Conservation (phyloP, 164 flowering plant genomes). For the Warburgia ugandensis region DNA sequence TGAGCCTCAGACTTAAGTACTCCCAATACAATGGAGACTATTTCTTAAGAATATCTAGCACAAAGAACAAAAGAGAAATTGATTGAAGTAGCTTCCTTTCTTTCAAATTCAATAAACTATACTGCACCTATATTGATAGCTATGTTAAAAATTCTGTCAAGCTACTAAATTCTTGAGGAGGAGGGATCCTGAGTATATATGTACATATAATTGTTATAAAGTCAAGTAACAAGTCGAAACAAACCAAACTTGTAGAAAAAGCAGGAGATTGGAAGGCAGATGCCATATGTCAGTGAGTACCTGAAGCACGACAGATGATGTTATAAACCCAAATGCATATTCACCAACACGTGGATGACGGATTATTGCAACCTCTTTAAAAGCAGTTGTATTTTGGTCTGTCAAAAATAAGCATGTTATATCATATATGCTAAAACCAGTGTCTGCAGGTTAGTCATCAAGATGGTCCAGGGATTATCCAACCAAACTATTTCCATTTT, state of each 20-base stretch:
- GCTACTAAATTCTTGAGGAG: too few species aligned
- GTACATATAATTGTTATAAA: background rate
- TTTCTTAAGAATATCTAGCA: too few species aligned
- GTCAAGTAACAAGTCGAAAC: background rate
- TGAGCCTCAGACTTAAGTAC: too few species aligned
- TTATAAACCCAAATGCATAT: conserved; percentile 87
- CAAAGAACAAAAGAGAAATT: too few species aligned
- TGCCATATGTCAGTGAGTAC: too few species aligned
- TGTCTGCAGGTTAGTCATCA: background rate
- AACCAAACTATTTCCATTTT: too few species aligned
- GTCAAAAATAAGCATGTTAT: conserved; percentile 5
- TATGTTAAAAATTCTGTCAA: too few species aligned
- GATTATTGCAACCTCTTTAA: conserved; percentile 83
- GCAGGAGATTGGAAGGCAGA: background rate
- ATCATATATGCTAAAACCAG: background rate
- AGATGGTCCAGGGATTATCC: background rate
- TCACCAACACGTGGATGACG: conserved; percentile 87
- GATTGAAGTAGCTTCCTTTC: too few species aligned
- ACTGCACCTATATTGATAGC: too few species aligned
- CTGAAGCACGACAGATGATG: conserved; percentile 46
- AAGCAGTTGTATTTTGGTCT: conserved; percentile 83
- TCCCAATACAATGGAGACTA: too few species aligned
- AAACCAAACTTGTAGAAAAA: background rate
- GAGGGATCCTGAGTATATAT: too few species aligned
- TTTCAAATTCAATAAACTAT: too few species aligned